These are phyloP conservation scores for Chytriomyces hyalinus DNA, from an alignment of 192 early-diverging fungal genomes.

Conservation along the genomic window DNA sequence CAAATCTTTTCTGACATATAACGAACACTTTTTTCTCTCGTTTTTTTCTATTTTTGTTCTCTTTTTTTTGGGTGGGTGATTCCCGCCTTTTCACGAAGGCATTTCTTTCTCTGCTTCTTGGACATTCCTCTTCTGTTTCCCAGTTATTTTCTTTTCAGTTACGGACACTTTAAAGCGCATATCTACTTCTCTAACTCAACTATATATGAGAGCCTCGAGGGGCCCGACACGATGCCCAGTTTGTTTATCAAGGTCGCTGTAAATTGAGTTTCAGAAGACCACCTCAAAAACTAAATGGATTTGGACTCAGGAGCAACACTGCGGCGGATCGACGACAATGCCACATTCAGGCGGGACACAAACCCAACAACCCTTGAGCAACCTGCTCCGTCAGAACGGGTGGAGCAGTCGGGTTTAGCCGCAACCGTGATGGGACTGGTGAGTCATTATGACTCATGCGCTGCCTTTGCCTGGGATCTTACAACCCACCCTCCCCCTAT, in stretches of 20 bases:
- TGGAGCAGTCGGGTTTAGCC: background rate
- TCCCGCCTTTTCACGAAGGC: no score
- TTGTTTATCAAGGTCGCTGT: background rate
- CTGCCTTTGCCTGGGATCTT: background rate
- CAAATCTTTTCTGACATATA: no score
- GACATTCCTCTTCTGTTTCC: no score
- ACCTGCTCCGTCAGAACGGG: background rate
- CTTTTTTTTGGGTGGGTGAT: no score
- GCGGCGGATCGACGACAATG: constrained; percentile 21
- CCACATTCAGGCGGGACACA: constrained; percentile 3
- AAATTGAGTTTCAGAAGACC: no score
- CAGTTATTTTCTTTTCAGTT: background rate
- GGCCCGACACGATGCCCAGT: background rate
- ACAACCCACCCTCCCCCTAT: background rate
- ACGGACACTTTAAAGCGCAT: background rate
- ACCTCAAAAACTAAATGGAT: background rate
- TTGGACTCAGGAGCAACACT: constrained; percentile 16
- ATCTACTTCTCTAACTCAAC: background rate
- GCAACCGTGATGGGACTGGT: background rate
- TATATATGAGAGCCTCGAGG: background rate
- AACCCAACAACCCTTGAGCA: background rate
- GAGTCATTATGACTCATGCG: background rate
- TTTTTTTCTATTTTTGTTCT: no score
- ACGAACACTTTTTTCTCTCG: no score
- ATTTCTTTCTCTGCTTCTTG: no score